Evolutionary conservation across 2,329 filamentous ascomycete species (phyloP), one percentile per base, ranked within the genome.

Genomic region (Sporothrix dimorphospora): DNA sequence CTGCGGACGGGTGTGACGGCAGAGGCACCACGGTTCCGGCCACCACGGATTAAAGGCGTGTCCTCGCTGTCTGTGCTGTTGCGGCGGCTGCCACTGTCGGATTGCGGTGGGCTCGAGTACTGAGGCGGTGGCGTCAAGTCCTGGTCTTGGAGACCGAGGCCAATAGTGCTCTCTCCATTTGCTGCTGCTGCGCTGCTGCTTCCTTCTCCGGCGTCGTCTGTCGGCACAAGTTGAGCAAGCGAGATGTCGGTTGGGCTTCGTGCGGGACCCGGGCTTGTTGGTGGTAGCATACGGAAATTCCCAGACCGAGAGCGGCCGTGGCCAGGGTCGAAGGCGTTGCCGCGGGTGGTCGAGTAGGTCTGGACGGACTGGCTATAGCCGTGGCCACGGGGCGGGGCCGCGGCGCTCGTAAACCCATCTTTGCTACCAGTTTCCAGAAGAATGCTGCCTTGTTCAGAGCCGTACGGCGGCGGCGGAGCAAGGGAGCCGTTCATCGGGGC

Each of bases 231-330:
- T 78, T 95, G 94, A 38, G 94, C 93, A 65, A 99, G 88, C 9
- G 94, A 98, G 76, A 99, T 99, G 80, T 98, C 96, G 12, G 96
- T 98, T 9, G 96, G 94, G 78, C 93, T 97, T 76, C 95, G 89
- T 74, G 94, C 87, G 1, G 96, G 96, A 3, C 96, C 96, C 0
- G 95, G 94, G 78, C 93, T 97, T 24, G 92, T 92, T 9, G 94
- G 92, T 74, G 90, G 85, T 76, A 92, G 84, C 61, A 94, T 85
- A 75, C 94, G 88, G 78, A 94, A 90, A 77, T 93, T 94, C 70
- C 92, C 92, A 78, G 92, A 96, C 73, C 90, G 87, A 55, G 92
- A 91, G 73, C 94, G 87, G 51, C 88, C 88, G 80, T 97, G 94
- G 61, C 88, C 86, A n/a, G 87, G 84, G 71, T 87, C 85, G 69